phyloP scores from a whole-genome alignment of 306 rosid species.

The Begonia masoniana region DNA sequence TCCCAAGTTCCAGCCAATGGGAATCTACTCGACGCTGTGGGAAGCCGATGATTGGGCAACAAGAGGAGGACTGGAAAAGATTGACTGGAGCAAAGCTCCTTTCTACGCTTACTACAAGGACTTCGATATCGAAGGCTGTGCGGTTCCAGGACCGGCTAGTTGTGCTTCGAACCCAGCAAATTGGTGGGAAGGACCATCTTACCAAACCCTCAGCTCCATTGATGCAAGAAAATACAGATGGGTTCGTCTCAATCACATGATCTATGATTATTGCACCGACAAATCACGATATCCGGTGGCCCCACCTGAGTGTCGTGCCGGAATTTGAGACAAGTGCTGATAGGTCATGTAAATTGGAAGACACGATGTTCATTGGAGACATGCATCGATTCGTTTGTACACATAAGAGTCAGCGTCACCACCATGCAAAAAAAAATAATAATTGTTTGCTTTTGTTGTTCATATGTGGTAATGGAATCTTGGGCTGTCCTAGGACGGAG shows the following conservation, averaged over 20 bases:
- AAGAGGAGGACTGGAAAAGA: slow-evolving; percentile 95
- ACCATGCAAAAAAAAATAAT: too few species aligned
- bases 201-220: slow-evolving; percentile 38
- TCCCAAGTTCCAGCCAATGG: slow-evolving; percentile 73
- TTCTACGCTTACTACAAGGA: slow-evolving; percentile 73
- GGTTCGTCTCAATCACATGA: slow-evolving; percentile 84
- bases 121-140: slow-evolving; percentile 80
- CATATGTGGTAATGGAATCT: too few species aligned
- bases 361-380: too few species aligned
- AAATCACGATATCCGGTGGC: slow-evolving; percentile 45
- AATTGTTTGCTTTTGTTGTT: too few species aligned
- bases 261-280: slow-evolving; percentile 76
- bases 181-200: slow-evolving; percentile 80
- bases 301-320: slow-evolving; percentile 67
- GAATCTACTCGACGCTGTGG: slow-evolving; percentile 78
- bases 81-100: slow-evolving; percentile 84
- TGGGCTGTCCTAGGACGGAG: too few species aligned
- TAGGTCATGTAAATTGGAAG: too few species aligned
- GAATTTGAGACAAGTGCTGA: slow-evolving; percentile 15
- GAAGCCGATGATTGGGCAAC: slow-evolving; percentile 98
- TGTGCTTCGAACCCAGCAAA: slow-evolving; percentile 54
- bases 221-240: slow-evolving; percentile 53
- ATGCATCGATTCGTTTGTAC: too few species aligned
- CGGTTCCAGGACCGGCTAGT: slow-evolving; percentile 46
- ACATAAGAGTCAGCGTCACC: too few species aligned